These are phyloP conservation scores for Bruguiera parviflora DNA, from an alignment of 345 rosid species.

Conservation along the genomic window DNA sequence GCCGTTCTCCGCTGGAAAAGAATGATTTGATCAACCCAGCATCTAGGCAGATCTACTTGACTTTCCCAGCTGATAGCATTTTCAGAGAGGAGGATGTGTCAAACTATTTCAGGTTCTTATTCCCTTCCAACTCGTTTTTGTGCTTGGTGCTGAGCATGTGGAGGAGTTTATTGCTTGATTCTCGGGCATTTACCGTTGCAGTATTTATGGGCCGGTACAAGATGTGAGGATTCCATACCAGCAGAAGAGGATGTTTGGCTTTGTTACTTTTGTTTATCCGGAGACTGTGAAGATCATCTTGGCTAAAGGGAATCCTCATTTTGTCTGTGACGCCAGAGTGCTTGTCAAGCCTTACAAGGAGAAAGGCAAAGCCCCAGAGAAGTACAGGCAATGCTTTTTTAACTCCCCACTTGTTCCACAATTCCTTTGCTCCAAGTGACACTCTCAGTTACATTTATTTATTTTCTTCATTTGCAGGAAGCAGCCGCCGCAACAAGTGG, in stretches of 20 bases:
- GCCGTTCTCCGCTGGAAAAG: slow-evolving; percentile 75
- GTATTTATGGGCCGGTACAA: slow-evolving; percentile 86
- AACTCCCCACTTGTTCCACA: neutral
- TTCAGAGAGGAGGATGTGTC: slow-evolving; percentile 92
- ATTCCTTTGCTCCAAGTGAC: neutral
- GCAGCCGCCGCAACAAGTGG: slow-evolving; percentile 44
- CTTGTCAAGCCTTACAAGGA: slow-evolving; percentile 95
- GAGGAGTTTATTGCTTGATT: slow-evolving; percentile 12
- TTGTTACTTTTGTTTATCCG: slow-evolving; percentile 79
- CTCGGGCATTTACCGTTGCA: slow-evolving; percentile 8
- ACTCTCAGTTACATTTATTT: slow-evolving; percentile 7
- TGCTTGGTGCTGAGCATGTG: neutral
- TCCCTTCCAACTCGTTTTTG: neutral
- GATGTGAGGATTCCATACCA: slow-evolving; percentile 94
- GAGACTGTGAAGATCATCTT: slow-evolving; percentile 85
- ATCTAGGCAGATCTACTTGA: slow-evolving; percentile 90
- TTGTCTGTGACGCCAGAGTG: slow-evolving; percentile 86
- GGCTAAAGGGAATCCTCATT: slow-evolving; percentile 92
- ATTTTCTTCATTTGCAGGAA: slow-evolving; percentile 33
- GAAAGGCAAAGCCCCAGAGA: slow-evolving; percentile 90
- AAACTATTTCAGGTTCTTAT: slow-evolving; percentile 67
- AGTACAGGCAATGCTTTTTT: slow-evolving; percentile 55
- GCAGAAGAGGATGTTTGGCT: slow-evolving; percentile 97
- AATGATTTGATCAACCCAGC: slow-evolving; percentile 77
- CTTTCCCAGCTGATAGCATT: slow-evolving; percentile 95